A percentile compares a stretch with the other conserved stretches of the same genome.
phyloP scores from a whole-genome alignment of 257 asterid species.

The Forsythia suspensa region DNA sequence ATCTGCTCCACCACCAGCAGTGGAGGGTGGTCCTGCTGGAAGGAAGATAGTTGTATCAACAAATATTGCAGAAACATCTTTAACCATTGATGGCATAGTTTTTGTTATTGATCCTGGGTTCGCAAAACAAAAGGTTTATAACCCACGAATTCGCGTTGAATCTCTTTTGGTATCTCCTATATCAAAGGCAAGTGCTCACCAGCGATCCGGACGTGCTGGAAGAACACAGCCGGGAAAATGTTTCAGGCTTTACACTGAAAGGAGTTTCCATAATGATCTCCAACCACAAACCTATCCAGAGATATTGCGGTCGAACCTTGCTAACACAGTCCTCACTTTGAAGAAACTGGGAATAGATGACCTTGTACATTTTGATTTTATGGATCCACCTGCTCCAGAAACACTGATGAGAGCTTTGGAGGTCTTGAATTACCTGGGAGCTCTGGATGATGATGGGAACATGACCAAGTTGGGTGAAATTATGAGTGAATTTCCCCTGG shows the following conservation, averaged over 20 bases:
- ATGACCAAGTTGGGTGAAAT: conserved; percentile 83
- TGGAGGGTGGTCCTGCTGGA: conserved; percentile 91
- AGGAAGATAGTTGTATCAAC: conserved; percentile 97
- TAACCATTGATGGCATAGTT: conserved; percentile 97
- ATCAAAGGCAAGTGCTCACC: conserved; percentile 99
- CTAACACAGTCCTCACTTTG: conserved; percentile 87
- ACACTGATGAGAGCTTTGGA: conserved; percentile 94
- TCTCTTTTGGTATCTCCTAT: conserved; percentile 97
- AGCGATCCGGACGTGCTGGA: conserved; percentile 99
- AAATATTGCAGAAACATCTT: conserved; percentile 93
- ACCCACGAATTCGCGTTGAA: conserved; percentile 91
- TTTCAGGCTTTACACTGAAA: conserved; percentile 90
- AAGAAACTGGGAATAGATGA: conserved; percentile 93
- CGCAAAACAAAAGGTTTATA: conserved; percentile 89
- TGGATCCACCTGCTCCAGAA: conserved; percentile 99
- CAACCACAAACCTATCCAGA: conserved; percentile 96
- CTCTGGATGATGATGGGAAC: conserved; percentile 96
- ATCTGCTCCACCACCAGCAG: conserved; percentile 89
- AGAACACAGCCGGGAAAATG: conserved; percentile 99
- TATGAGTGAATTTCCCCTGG: conserved; percentile 95
- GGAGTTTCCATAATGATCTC: conserved; percentile 82
- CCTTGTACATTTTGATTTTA: conserved; percentile 92
- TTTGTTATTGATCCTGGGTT: conserved; percentile 98
- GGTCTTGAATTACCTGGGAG: conserved; percentile 91
- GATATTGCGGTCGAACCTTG: conserved; percentile 85